Evolutionary conservation across 345 rosid genomes (phyloP).

Genomic region (Bruguiera gymnorhiza): DNA sequence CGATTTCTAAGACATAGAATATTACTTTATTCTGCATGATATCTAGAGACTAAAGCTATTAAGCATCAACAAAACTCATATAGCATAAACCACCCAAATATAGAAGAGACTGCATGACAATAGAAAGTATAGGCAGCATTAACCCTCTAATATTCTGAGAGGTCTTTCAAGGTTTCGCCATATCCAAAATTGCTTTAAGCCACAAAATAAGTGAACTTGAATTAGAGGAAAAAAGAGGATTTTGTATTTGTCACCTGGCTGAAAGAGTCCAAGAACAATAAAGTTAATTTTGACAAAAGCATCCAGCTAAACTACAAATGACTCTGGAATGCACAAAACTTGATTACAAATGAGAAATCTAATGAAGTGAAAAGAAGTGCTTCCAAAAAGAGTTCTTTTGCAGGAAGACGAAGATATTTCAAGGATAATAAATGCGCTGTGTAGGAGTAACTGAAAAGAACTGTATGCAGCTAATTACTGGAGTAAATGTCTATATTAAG

Average conservation of each 20-base stretch:
- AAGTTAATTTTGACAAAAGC: neutral
- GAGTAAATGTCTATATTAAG: neutral
- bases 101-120: neutral
- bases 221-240: too few relatives aligned
- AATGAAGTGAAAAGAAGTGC: neutral
- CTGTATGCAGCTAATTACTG: neutral
- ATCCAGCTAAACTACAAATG: neutral
- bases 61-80: neutral
- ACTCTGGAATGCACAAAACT: neutral
- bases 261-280: too few relatives aligned
- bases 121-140: neutral
- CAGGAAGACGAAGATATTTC: neutral
- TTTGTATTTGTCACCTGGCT: too few relatives aligned
- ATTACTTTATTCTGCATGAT: neutral
- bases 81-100: neutral
- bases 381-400: neutral
- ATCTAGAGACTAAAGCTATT: neutral
- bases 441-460: neutral
- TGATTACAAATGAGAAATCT: neutral
- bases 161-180: neutral
- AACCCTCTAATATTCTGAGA: neutral
- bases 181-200: neutral
- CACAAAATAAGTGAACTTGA: neutral
- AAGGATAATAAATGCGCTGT: neutral
- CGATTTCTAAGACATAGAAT: neutral